Base-by-base conservation (phyloP, 2,329 filamentous ascomycete genomes). In the Celoporthe dispersa region DNA sequence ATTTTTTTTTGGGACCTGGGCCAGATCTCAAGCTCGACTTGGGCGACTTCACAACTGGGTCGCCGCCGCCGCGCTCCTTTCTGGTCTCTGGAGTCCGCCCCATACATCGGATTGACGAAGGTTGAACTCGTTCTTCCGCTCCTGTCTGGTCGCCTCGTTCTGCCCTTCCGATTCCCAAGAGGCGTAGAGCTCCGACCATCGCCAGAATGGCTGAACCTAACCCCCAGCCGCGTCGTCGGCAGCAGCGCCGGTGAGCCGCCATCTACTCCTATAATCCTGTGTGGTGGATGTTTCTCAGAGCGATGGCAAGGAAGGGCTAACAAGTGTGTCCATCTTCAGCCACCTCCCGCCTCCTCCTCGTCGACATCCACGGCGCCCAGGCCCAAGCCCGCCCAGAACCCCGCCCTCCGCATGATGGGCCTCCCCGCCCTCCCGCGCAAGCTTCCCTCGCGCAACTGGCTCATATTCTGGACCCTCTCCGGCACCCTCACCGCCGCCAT, bases 371-470 rank as follows among this genome's bases (percentile, higher is more conserved):
- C 73, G 73, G 59, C 57, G 69, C 31, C 70, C 75, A 78, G 51
- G 39, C 41, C 62, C 16, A 48, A 44, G 74, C 76, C 82, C 62
- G 80, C 84, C 76, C 84, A 87, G 64, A 95, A 95, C 81, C 91
- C 91, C 59, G 92, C 90, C 67, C 88, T 93, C 76, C 88, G 88
- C 73, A 92, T 93, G 87, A 89, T 96, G 83, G 95, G 95, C 69
- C 84, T 99, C 70, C 95, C 95, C 65, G 92, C 91, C 74, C 88
- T 98, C 72, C 92, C 92, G 71, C 87, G 90, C 75, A 94, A 90
- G 80, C 89, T 99, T 25, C 96, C 96, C 9, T 98, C 95, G 25
- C 92, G 96, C 72, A 98, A 98, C 80, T 99, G 96, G 96, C 89
- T 96, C 82, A 98, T 99, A 77, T 99, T 99, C 83, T 90, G 94